phyloP scores from a whole-genome alignment of 495 filamentous ascomycete genomes.

The Penicillium turbatum region DNA sequence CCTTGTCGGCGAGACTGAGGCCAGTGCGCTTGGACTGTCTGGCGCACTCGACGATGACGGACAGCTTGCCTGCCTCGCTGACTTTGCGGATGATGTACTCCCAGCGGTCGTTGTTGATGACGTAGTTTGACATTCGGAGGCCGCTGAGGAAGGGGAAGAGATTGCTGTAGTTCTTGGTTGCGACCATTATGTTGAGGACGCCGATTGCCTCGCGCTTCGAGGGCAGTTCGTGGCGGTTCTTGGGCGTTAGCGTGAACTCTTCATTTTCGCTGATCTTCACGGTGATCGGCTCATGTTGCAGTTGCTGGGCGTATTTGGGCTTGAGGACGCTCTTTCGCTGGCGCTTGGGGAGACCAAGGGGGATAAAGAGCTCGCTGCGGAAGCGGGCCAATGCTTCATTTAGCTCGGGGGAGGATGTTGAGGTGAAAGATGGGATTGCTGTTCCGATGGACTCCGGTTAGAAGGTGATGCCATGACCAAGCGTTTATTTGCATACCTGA shows the following conservation, averaged over 20 bases:
- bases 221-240: conserved; percentile 40
- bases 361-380: conserved; percentile 62
- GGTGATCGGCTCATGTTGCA: conserved; percentile 55
- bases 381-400: conserved; percentile 50
- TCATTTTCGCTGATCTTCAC: conserved; percentile 56
- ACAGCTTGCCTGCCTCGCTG: conserved; percentile 35
- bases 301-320: conserved; percentile 43
- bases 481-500: conserved; percentile 23
- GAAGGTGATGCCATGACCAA: neutral
- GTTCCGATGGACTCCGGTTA: neutral
- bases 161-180: conserved; percentile 56
- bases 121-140: conserved; percentile 40
- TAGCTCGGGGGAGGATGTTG: conserved; percentile 50
- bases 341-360: conserved; percentile 49
- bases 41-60: conserved; percentile 51
- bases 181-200: conserved; percentile 47
- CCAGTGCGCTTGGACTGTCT: conserved; percentile 45
- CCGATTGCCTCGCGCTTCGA: conserved; percentile 27
- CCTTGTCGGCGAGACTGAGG: conserved; percentile 41
- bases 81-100: conserved; percentile 41
- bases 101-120: conserved; percentile 25
- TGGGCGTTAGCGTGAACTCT: conserved; percentile 49
- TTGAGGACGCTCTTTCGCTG: conserved; percentile 55
- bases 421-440: conserved; percentile 47
- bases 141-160: conserved; percentile 56